Percentiles rank a stretch among this genome's conserved stretches.
phyloP scores from a whole-genome alignment of 2,329 filamentous ascomycete species.

The Pseudogymnoascus sp. region DNA sequence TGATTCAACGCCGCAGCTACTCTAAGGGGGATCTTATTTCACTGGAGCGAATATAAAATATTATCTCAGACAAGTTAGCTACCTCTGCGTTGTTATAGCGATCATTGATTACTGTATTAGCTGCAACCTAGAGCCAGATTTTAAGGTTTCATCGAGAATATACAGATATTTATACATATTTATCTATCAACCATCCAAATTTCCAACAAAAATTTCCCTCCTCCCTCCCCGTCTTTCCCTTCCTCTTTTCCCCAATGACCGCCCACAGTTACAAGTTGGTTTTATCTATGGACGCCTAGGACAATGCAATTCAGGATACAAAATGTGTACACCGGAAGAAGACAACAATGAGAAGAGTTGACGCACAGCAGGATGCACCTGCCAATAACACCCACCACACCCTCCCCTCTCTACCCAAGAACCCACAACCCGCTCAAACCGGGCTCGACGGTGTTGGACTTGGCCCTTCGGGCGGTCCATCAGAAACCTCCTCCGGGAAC shows the following conservation, averaged over 20 bases:
- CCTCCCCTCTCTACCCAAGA: background rate
- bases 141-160: background rate
- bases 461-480: background rate
- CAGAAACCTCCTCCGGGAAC: background rate
- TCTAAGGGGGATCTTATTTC: background rate
- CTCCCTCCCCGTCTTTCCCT: background rate
- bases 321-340: conserved; percentile 6
- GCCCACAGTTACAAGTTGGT: conserved; percentile 2
- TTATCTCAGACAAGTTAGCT: too few species aligned
- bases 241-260: background rate
- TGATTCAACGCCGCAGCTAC: conserved; percentile 19
- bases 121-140: background rate
- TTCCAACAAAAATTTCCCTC: background rate
- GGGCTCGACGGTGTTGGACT: background rate
- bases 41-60: background rate
- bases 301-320: conserved; percentile 9
- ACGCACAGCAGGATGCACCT: background rate
- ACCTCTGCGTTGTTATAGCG: background rate
- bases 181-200: background rate
- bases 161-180: conserved; percentile 7
- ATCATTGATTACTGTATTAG: background rate
- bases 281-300: conserved; percentile 4
- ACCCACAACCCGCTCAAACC: background rate
- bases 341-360: conserved; percentile 8
- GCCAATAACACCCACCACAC: background rate